Base-by-base conservation (phyloP, 306 rosid genomes). In the Lithocarpus polystachyus region DNA sequence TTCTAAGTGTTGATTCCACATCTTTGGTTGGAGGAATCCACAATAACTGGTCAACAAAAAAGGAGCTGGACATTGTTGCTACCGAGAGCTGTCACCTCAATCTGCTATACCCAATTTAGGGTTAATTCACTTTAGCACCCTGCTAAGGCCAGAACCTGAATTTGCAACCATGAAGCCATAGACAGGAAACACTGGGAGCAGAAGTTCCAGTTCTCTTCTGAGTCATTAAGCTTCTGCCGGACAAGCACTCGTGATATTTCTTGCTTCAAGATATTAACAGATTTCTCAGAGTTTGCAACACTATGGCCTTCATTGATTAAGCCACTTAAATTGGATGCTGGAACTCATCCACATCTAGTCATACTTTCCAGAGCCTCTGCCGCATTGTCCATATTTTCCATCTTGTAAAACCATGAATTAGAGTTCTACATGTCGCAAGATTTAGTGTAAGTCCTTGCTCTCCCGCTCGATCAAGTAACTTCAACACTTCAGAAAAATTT, bases 261-360 rank as follows among this genome's bases (percentile, higher is more conserved):
- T 62, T 62, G 69, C 37, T 28, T 62, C 40, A 15, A 62, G 37
- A 62, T 62, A 26, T 62, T 26, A 35, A 62, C 40, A 62, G 5
- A 62, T 62, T 62, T 28, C 84, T 77, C 22, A 2, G 80, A 84
- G 48, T 37, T 72, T 57, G 37, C 77, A 43, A 35, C 74, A 8
- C 18, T 53, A 54, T 19, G 71, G 22, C 55, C 68, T 67, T 77
- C 73, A 75, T 59, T 75, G 20, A 82, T 74, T 23, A 82, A 73
- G 54, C 84, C 84, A 12, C 68, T 33, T 29, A 87, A 61, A 28
- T 56, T 53, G 62, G 84, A 81, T 37, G 68, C 69, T 4, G 86
- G 76, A 79, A 84, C 82, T 88, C 86, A 81, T n/a, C 84, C 82
- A 59, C 73, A 84, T 54, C 78, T 75, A 51, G 81, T 74, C 86